Conservation (phyloP, 257 asterid species). For the Przewalskia tangutica region DNA sequence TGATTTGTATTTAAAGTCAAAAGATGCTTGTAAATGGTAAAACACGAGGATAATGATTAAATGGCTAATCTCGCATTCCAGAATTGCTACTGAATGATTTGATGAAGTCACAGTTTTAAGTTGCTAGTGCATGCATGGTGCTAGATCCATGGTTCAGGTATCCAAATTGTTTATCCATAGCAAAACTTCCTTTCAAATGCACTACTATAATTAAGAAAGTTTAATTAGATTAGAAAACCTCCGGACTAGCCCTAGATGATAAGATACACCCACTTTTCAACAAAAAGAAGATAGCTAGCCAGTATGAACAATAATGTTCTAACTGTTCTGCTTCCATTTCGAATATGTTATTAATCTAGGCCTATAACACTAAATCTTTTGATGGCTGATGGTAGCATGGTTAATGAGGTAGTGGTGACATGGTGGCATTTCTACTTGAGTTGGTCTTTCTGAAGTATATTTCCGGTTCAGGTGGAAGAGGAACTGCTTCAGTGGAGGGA, state of each 20-base stretch:
- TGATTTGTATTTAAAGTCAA: neutral
- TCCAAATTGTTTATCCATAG: neutral
- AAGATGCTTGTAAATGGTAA: neutral
- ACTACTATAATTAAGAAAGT: neutral
- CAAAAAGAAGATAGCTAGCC: neutral
- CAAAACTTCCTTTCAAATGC: neutral
- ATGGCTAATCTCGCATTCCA: neutral
- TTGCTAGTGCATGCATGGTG: neutral
- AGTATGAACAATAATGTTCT: neutral
- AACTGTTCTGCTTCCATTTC: neutral
- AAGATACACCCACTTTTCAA: neutral
- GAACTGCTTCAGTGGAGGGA: neutral
- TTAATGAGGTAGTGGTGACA: neutral
- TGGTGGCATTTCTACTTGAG: neutral
- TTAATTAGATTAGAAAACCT: neutral
- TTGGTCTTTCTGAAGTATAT: neutral
- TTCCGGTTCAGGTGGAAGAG: neutral
- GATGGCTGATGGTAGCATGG: neutral
- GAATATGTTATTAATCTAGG: neutral
- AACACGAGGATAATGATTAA: neutral
- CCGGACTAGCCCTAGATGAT: neutral
- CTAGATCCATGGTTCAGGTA: neutral
- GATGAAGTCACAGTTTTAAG: neutral
- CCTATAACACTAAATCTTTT: neutral
- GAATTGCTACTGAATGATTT: neutral